A percentile compares a stretch with the other conserved stretches of the same genome.
Conservation (phyloP, 371 early-diverging fungal species). For the Mortierella sp. region DNA sequence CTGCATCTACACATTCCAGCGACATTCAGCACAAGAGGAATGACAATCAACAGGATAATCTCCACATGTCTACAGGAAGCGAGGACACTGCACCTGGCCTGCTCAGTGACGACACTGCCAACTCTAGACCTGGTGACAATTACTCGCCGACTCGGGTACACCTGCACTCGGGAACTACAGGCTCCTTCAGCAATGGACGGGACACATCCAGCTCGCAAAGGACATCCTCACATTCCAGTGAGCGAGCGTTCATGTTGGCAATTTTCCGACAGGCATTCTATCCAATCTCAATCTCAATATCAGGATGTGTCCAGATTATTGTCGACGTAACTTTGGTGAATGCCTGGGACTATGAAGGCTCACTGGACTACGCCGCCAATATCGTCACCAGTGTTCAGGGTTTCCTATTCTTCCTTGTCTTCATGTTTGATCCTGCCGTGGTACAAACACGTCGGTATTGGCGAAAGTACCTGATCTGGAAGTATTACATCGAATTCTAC, state of each 20-base stretch:
- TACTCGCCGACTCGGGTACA: not conserved
- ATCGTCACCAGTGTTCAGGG: constrained; percentile 44
- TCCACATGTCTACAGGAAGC: too few species aligned
- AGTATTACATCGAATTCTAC: constrained; percentile 48
- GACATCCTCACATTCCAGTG: constrained; percentile 7
- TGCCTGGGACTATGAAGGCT: not conserved
- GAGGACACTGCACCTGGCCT: not conserved
- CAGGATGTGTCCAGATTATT: constrained; percentile 45
- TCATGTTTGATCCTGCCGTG: constrained; percentile 47
- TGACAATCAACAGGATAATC: not conserved
- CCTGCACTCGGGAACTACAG: not conserved
- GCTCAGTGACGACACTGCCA: not conserved
- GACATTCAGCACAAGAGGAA: not conserved
- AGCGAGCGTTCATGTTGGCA: constrained; percentile 28
- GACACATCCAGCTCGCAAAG: not conserved
- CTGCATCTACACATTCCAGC: constrained; percentile 6
- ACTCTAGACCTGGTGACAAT: not conserved
- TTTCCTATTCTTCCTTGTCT: constrained; percentile 45
- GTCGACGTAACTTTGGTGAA: constrained; percentile 30
- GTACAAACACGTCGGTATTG: constrained; percentile 34
- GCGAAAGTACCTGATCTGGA: constrained; percentile 47
- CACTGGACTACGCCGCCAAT: constrained; percentile 22
- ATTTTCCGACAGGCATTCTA: constrained; percentile 50
- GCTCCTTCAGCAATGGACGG: too few species aligned
- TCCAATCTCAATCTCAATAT: constrained; percentile 40